A percentile compares a stretch with the other conserved stretches of the same genome.
Conservation (phyloP, 495 filamentous ascomycete species). For the Hypoxylon rickii region DNA sequence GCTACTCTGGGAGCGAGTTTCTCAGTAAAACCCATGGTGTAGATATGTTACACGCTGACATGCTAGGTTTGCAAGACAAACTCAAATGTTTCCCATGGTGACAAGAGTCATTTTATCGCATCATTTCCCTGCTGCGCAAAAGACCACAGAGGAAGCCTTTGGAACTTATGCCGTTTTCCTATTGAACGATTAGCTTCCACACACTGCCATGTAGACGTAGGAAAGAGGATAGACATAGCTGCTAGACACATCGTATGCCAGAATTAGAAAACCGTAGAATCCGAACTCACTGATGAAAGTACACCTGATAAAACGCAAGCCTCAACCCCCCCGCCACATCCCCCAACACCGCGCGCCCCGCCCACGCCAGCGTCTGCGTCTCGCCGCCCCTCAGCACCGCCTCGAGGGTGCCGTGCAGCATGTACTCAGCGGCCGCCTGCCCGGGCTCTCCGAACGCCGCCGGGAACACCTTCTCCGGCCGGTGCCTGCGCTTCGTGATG, state of each 20-base stretch:
- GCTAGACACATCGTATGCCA: neutral
- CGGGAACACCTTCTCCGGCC: conserved; percentile 40
- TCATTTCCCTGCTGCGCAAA: no score
- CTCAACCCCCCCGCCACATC: conserved; percentile 25
- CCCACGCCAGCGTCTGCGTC: conserved; percentile 21
- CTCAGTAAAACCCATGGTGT: conserved; percentile 12
- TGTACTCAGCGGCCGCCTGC: conserved; percentile 35
- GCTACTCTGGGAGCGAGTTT: conserved; percentile 14
- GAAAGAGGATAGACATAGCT: neutral
- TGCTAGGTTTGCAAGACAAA: conserved; percentile 2
- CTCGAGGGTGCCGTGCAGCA: conserved; percentile 39
- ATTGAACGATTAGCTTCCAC: no score
- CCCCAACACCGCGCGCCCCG: conserved; percentile 30
- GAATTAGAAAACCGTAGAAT: neutral
- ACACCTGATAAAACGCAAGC: conserved; percentile 38
- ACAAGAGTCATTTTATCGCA: conserved; percentile 18
- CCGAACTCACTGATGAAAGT: conserved; percentile 24
- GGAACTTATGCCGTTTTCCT: no score
- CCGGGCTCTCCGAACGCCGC: conserved; percentile 23
- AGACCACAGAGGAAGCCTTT: no score
- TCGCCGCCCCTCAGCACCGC: conserved; percentile 26
- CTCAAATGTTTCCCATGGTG: conserved; percentile 3
- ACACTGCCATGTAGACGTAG: neutral
- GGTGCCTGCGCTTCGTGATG: conserved; percentile 38
- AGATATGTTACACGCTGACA: neutral